These are phyloP conservation scores for Penicillium arizonense DNA, from an alignment of 495 filamentous ascomycete species.

Conservation along the genomic window DNA sequence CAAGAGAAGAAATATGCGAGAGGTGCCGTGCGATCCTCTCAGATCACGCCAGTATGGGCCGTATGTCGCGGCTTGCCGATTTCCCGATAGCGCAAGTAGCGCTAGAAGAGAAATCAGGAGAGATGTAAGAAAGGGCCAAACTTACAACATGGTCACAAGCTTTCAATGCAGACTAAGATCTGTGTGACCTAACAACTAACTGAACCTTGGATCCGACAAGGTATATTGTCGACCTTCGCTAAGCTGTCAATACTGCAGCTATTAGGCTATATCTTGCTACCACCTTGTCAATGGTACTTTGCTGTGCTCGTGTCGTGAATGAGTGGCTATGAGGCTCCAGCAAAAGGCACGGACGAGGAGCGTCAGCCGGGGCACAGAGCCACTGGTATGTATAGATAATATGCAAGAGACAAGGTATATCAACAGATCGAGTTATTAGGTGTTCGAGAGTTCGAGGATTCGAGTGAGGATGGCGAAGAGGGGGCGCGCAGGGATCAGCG, in stretches of 20 bases:
- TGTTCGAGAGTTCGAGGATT: neutral
- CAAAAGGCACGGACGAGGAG: neutral
- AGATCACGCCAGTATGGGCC: neutral
- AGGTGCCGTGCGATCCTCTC: neutral
- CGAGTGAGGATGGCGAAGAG: slow-evolving; percentile 2
- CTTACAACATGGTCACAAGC: slow-evolving; percentile 40
- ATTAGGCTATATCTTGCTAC: neutral
- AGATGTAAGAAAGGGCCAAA: slow-evolving; percentile 1
- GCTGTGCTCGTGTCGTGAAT: neutral
- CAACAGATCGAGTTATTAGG: neutral
- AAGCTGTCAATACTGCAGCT: neutral
- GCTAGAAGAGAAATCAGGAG: neutral
- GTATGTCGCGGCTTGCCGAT: neutral
- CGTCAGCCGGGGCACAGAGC: neutral
- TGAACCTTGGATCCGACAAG: neutral
- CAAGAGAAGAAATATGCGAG: slow-evolving; percentile 1
- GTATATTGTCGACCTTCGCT: neutral
- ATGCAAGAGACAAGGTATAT: neutral
- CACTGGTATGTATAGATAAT: neutral
- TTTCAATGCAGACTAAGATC: slow-evolving; percentile 7
- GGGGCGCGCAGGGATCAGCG: slow-evolving; percentile 17
- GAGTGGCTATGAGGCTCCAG: neutral
- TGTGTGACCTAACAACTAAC: slow-evolving; percentile 8
- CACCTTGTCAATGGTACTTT: too few relatives aligned
- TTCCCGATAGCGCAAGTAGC: neutral